phyloP scores from a whole-genome alignment of 768 basidiomycete genomes.

The Agaricus blazei region DNA sequence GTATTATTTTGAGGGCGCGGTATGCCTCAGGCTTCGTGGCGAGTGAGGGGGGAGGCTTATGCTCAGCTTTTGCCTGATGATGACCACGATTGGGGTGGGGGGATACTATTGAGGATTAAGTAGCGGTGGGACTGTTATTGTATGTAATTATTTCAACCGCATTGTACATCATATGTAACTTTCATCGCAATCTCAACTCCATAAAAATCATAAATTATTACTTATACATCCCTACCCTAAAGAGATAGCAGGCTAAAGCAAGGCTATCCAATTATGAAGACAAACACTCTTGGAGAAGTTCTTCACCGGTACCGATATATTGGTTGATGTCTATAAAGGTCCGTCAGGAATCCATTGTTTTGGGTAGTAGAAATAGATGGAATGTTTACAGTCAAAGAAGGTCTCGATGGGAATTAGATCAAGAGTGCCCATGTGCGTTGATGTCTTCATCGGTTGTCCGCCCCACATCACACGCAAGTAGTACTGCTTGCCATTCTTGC shows the following conservation, averaged over 20 bases:
- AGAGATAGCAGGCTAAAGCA: too few relatives aligned
- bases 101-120: too few relatives aligned
- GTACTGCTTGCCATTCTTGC: slow-evolving; percentile 10
- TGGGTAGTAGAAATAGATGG: neutral
- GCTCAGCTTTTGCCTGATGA: neutral
- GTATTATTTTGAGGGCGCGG: too few relatives aligned
- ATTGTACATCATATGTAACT: neutral
- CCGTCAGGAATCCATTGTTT: too few relatives aligned
- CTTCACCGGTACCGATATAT: slow-evolving; percentile 28
- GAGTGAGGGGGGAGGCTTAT: neutral
- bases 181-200: neutral
- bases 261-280: neutral
- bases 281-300: slow-evolving; percentile 20
- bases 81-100: neutral
- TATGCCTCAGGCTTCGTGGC: too few relatives aligned
- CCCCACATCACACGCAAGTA: slow-evolving; percentile 48
- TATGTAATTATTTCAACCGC: neutral
- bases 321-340: slow-evolving; percentile 31
- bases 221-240: too few relatives aligned
- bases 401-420: slow-evolving; percentile 39
- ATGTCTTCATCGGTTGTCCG: slow-evolving; percentile 44
- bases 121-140: too few relatives aligned
- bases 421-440: slow-evolving; percentile 39
- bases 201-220: neutral
- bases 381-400: slow-evolving; percentile 36